Conservation (phyloP, 2,329 filamentous ascomycete genomes). For the Daldinia sp. region DNA sequence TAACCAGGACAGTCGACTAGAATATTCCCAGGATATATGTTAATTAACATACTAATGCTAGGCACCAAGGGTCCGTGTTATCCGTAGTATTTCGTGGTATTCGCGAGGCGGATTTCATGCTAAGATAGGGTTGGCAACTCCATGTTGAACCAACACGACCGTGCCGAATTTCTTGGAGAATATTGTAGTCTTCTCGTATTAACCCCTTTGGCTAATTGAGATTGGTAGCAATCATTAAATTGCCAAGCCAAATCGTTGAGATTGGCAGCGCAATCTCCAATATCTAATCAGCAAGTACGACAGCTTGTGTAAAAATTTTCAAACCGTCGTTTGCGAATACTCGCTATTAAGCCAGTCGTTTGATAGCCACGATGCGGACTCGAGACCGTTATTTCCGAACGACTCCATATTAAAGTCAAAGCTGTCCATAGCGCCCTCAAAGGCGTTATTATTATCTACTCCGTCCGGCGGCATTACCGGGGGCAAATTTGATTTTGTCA, state of each 20-base stretch:
- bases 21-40: not conserved
- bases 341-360: conserved; percentile 47
- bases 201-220: conserved; percentile 23
- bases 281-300: not conserved
- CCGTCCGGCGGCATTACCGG: conserved; percentile 48
- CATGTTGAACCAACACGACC: not conserved
- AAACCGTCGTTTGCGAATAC: conserved; percentile 44
- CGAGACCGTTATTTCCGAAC: conserved; percentile 51
- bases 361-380: conserved; percentile 46
- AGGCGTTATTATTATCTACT: conserved; percentile 59
- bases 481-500: conserved; percentile 44
- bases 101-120: not conserved
- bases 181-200: conserved; percentile 1
- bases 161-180: not conserved
- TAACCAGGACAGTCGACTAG: not conserved
- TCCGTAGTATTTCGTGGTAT: not conserved
- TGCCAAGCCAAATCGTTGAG: conserved; percentile 15
- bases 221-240: conserved; percentile 8
- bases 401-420: conserved; percentile 56
- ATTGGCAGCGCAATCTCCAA: not conserved
- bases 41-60: not conserved
- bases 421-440: conserved; percentile 58
- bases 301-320: conserved; percentile 6
- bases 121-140: not conserved
- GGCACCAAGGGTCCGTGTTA: not conserved